Evolutionary conservation across 1,284 basidiomycete genomes (phyloP), one percentile per base, ranked within the genome.

Genomic region (Ustilago tritici): DNA sequence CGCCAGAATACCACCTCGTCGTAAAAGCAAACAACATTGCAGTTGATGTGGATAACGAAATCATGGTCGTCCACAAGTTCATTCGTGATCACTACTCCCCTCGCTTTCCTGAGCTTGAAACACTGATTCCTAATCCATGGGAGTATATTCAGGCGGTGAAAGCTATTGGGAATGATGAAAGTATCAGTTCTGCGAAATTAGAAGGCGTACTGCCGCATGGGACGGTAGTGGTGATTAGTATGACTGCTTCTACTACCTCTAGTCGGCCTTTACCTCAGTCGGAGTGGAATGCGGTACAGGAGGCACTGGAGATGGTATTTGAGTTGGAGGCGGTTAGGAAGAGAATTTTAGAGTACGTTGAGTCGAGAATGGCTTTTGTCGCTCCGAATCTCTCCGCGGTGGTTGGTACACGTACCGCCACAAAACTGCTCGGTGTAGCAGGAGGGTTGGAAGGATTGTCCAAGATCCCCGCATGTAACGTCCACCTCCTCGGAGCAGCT

Each of bases 41-140:
- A 1, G 97, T 99, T 19, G 97, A 99, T 81, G 92, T 99, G 1
- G 97, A 99, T 87, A 99, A 99, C 82, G 97, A 99, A 87, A 94
- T 98, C 66, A 89, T 99, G 67, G 89, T 99, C 32, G 95, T 98
- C 1, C 95, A 99, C 89, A 99, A 99, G 92, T 99, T 98, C 89
- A 97, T 99, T 83, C 92, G 97, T 77, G 97, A 99, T 85, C 96
- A 98, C 88, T 99, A 99, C 87, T 91, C 93, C 1, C 91, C 93
- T 28, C 94, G 95, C 76, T 99, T 99, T 87, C 96, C 97, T 11
- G 96, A 99, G 83, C 90, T 99, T 23, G 97, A 98, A 86, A 93
- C 96, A 80, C 91, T 99, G 41, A 93, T 99, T 36, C 90, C 91
- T 8, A 95, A 97, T 82, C 93, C 97, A 2, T 90, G 91, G 70